Evolutionary conservation across 306 rosid genomes (phyloP).

Genomic region (Cucumis melo): DNA sequence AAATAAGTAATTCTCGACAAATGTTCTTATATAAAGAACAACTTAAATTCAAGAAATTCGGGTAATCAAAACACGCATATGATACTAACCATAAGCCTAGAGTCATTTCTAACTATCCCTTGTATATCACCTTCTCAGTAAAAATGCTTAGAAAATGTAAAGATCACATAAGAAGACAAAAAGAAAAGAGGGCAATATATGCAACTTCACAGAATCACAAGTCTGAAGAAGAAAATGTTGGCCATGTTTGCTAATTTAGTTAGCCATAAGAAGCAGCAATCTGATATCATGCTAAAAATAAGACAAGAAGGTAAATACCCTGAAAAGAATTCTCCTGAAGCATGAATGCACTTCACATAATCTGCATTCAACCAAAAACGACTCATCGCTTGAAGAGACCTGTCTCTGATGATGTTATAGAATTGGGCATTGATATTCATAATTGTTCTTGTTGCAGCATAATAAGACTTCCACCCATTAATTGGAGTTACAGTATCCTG

Average conservation of each 20-base stretch:
- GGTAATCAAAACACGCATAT: background rate
- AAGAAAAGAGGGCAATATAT: background rate
- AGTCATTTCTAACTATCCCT: background rate
- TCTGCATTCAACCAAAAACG: slow-evolving; percentile 88
- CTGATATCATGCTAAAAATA: background rate
- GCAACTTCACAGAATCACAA: background rate
- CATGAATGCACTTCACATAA: slow-evolving; percentile 89
- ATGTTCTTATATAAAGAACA: background rate
- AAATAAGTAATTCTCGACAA: background rate
- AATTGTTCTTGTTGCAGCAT: slow-evolving; percentile 93
- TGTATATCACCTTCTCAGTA: background rate
- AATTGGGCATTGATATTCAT: slow-evolving; percentile 69
- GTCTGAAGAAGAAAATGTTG: background rate
- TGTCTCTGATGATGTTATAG: slow-evolving; percentile 72
- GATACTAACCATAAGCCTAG: background rate
- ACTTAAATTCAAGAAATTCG: background rate
- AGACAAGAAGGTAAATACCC: slow-evolving; percentile 41
- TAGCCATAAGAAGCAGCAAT: background rate
- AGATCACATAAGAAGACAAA: background rate
- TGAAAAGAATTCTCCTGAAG: slow-evolving; percentile 78
- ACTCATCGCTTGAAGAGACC: slow-evolving; percentile 68
- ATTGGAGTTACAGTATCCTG: slow-evolving; percentile 64
- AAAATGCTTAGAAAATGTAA: background rate
- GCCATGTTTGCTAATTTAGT: background rate
- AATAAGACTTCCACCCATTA: slow-evolving; percentile 97